Evolutionary conservation across 768 basidiomycete genomes (phyloP), one percentile per base, ranked within the genome.

Genomic region (Holtermanniella nyarrowii): DNA sequence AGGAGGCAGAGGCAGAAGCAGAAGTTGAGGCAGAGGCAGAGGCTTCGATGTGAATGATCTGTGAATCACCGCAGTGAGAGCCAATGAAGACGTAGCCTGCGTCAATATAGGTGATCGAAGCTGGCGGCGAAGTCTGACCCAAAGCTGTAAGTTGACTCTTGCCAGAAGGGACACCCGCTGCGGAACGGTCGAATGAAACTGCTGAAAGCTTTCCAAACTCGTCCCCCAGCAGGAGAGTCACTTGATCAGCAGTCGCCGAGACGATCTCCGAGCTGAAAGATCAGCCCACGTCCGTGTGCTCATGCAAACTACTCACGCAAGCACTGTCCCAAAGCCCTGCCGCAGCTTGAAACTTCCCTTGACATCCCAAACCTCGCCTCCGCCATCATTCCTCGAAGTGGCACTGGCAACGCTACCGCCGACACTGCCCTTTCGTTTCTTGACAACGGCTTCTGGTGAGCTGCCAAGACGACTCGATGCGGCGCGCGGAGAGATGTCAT

Each of bases 321-420:
- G 46, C 5, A 69, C 49, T 12, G 64, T 65, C 1, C 69, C 69
- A 43, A 69, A 71, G 5, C 69, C 69, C 41, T 71, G 69, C 21
- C 69, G 58, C 13, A 65, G 56, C 39, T 65, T 46, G 61, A 63
- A 71, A 2, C 65, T 48, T 16, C 60, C 60, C 47, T 52, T 54
- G 45, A 63, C 47, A 25, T 60, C 58, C 58, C 56, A 59, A 39
- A 49, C 49, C 22, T 64, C 50, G 16, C 50, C 49, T 4, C 46
- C 42, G 12, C 39, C 42, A 12, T 49, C 48, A 3, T 37, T 46
- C 37, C 41, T 49, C 25, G 44, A 55, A 41, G 55, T 56, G 48
- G 56, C 64, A 11, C 57, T 65, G 46, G 63, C 65, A 25, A 65
- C 25, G 14, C 62, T 47, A 44, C 69, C 69, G 11, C 63, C 67